phyloP scores from a whole-genome alignment of 176 grass and related monocot genomes.

The Typha latifolia region DNA sequence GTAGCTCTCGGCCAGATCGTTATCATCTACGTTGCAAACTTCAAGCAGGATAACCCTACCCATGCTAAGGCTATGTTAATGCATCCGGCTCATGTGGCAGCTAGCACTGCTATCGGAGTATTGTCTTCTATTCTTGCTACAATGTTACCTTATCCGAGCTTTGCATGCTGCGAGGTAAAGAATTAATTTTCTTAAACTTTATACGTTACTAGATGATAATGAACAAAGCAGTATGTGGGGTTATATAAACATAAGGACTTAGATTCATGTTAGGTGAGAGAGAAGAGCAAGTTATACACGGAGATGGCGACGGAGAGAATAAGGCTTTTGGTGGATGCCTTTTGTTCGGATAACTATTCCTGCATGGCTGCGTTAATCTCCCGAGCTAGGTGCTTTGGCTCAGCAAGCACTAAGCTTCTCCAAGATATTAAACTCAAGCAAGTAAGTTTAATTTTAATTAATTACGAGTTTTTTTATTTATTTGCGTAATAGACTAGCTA shows the following conservation, averaged over 20 bases:
- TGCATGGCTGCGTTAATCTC: slow-evolving; percentile 38
- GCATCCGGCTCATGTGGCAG: slow-evolving; percentile 53
- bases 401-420: slow-evolving; percentile 38
- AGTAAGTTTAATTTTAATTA: slow-evolving; percentile 18
- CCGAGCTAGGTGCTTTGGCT: slow-evolving; percentile 30
- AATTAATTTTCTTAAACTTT: neutral
- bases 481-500: too few relatives aligned
- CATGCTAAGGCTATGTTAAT: slow-evolving; percentile 13
- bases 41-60: slow-evolving; percentile 6
- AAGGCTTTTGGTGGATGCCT: slow-evolving; percentile 42
- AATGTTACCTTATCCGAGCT: slow-evolving; percentile 49
- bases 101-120: slow-evolving; percentile 54
- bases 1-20: slow-evolving; percentile 76
- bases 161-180: slow-evolving; percentile 36
- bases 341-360: slow-evolving; percentile 16
- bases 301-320: slow-evolving; percentile 45
- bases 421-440: slow-evolving; percentile 31
- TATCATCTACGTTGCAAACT: slow-evolving; percentile 62
- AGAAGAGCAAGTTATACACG: slow-evolving; percentile 39
- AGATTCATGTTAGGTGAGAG: slow-evolving; percentile 10
- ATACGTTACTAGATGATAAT: neutral
- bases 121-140: slow-evolving; percentile 45
- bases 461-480: neutral
- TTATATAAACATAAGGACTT: neutral
- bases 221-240: neutral